Conservation (phyloP, 441 rosid genomes). For the Adansonia rubrostipa region DNA sequence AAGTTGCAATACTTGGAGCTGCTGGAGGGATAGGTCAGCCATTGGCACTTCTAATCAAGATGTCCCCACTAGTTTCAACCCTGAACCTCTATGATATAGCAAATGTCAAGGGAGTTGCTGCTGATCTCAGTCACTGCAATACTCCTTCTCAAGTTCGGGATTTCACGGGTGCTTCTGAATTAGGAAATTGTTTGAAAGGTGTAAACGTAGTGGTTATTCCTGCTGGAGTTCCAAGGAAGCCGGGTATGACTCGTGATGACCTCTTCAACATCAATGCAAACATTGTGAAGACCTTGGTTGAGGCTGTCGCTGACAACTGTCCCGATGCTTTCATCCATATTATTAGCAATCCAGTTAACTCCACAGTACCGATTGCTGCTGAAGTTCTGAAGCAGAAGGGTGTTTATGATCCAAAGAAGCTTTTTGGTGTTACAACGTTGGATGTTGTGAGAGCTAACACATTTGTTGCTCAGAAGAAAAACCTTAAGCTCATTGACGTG, state of each 20-base stretch:
- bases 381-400: slow-evolving; percentile 89
- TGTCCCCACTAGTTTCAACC: slow-evolving; percentile 86
- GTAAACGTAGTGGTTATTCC: slow-evolving; percentile 88
- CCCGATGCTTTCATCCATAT: slow-evolving; percentile 91
- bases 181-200: slow-evolving; percentile 73
- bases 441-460: slow-evolving; percentile 98
- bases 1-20: slow-evolving; percentile 95
- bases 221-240: slow-evolving; percentile 92
- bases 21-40: slow-evolving; percentile 98
- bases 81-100: slow-evolving; percentile 91
- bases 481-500: slow-evolving; percentile 84
- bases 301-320: slow-evolving; percentile 91
- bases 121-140: slow-evolving; percentile 96
- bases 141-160: slow-evolving; percentile 88
- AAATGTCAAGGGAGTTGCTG: slow-evolving; percentile 95
- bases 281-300: slow-evolving; percentile 75
- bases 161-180: slow-evolving; percentile 82
- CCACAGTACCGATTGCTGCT: slow-evolving; percentile 95
- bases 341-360: slow-evolving; percentile 96
- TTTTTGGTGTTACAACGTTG: slow-evolving; percentile 91
- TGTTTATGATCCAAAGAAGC: slow-evolving; percentile 88
- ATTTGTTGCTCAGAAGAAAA: slow-evolving; percentile 88
- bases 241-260: slow-evolving; percentile 81
- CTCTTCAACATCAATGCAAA: slow-evolving; percentile 92
- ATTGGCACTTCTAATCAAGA: slow-evolving; percentile 80